phyloP scores from a whole-genome alignment of 768 basidiomycete genomes.

The Exidia glandulosa region DNA sequence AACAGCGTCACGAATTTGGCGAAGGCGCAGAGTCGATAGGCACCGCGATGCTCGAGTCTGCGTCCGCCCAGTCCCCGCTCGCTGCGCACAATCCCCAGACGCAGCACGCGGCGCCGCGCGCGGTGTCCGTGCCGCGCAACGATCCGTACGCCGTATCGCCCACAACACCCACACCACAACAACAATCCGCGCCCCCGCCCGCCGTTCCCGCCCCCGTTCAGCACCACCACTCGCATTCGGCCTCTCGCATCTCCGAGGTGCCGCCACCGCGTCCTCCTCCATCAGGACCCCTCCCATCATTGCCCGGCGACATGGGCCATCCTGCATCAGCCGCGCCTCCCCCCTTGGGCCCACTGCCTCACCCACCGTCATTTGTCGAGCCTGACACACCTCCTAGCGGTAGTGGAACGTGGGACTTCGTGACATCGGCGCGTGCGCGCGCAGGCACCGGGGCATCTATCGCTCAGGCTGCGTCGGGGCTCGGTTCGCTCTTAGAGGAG shows the following conservation, averaged over 20 bases:
- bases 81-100: not conserved
- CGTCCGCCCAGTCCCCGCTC: slow-evolving; percentile 9
- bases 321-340: slow-evolving; percentile 5
- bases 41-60: slow-evolving; percentile 34
- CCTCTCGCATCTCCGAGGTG: slow-evolving; percentile 11
- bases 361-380: not conserved
- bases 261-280: slow-evolving; percentile 14
- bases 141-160: not conserved
- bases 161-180: slow-evolving; percentile 4
- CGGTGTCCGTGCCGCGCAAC: not conserved
- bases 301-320: slow-evolving; percentile 3
- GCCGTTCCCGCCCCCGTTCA: not conserved
- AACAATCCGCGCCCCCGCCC: not conserved
- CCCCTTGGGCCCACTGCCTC: slow-evolving; percentile 30
- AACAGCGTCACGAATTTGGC: slow-evolving; percentile 4
- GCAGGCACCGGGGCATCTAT: not conserved
- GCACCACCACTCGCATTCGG: too few species aligned
- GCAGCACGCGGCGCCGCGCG: not conserved
- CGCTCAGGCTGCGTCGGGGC: not conserved
- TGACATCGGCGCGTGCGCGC: not conserved
- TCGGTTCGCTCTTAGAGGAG: not conserved
- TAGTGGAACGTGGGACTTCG: not conserved
- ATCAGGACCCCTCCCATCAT: slow-evolving; percentile 8
- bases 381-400: not conserved
- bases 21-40: slow-evolving; percentile 33